phyloP scores from a whole-genome alignment of 169 alveolate species.

The Nephromyces sp. region DNA sequence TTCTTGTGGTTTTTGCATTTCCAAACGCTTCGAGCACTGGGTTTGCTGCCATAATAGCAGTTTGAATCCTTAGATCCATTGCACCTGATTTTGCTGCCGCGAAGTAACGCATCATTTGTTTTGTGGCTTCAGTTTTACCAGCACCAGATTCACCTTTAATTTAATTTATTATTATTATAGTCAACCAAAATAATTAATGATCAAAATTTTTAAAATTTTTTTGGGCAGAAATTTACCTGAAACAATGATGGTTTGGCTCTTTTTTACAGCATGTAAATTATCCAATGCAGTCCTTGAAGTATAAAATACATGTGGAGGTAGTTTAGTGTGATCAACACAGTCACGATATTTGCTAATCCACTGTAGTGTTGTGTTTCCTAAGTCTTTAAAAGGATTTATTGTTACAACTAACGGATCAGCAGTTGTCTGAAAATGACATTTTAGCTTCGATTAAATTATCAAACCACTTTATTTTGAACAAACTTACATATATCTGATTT shows the following conservation, averaged over 20 bases:
- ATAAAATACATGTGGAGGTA: conserved; percentile 75
- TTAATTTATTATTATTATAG: too few relatives aligned
- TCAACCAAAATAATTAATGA: too few relatives aligned
- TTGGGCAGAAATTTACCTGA: conserved; percentile 38
- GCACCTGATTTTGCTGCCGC: conserved; percentile 39
- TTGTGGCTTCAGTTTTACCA: conserved; percentile 96
- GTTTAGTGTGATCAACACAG: conserved; percentile 43
- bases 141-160: conserved; percentile 99
- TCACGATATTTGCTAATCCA: conserved; percentile 63
- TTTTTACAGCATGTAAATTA: conserved; percentile 64
- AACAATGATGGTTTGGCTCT: conserved; percentile 85
- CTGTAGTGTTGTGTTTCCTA: conserved; percentile 74
- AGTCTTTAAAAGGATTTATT: conserved; percentile 76
- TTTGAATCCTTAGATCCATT: conserved; percentile 34
- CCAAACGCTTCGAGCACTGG: conserved; percentile 84
- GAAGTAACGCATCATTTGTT: conserved; percentile 39
- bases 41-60: conserved; percentile 69
- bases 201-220: not conserved
- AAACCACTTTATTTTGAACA: not conserved
- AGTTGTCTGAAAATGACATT: conserved; percentile 53
- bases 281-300: conserved; percentile 77
- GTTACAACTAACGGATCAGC: conserved; percentile 82
- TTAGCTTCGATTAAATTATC: not conserved
- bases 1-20: conserved; percentile 80
- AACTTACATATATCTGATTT: conserved; percentile 60